phyloP scores from a whole-genome alignment of 306 rosid genomes.

The Crataegus laevigata region DNA sequence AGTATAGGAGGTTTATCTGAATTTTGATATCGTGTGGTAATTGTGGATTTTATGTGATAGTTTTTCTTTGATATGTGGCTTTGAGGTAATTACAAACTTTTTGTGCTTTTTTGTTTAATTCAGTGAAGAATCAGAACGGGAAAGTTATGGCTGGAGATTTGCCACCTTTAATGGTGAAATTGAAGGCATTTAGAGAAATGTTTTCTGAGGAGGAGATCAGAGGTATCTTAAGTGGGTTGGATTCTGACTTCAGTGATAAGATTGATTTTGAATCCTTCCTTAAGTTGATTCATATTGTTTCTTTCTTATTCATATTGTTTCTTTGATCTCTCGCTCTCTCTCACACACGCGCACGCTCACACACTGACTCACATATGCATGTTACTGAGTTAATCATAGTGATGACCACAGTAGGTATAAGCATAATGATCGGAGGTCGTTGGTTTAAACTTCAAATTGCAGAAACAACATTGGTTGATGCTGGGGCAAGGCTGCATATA shows the following conservation, averaged over 20 bases:
- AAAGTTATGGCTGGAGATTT: slow-evolving; percentile 62
- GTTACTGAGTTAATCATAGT: not conserved
- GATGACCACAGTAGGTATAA: not conserved
- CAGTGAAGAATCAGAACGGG: slow-evolving; percentile 34
- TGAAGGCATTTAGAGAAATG: slow-evolving; percentile 52
- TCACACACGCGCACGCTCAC: not conserved
- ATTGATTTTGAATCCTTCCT: too few relatives aligned
- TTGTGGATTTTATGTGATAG: not conserved
- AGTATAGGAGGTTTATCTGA: not conserved
- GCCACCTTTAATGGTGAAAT: slow-evolving; percentile 53
- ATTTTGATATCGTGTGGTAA: not conserved
- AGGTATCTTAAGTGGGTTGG: too few relatives aligned
- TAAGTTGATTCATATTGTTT: too few relatives aligned
- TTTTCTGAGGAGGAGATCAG: slow-evolving; percentile 65
- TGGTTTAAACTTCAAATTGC: not conserved
- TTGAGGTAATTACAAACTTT: not conserved
- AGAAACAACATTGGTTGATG: not conserved
- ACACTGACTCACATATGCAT: not conserved
- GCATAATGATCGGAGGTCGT: not conserved
- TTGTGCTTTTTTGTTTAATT: not conserved
- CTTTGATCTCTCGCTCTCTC: too few relatives aligned
- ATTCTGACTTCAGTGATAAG: too few relatives aligned
- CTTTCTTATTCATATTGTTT: too few relatives aligned
- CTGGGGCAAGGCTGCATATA: not conserved
- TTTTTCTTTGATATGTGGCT: slow-evolving; percentile 1